Evolutionary conservation across 148 eudicot species (phyloP).

Genomic region (Amaranthus hypochondriacus): DNA sequence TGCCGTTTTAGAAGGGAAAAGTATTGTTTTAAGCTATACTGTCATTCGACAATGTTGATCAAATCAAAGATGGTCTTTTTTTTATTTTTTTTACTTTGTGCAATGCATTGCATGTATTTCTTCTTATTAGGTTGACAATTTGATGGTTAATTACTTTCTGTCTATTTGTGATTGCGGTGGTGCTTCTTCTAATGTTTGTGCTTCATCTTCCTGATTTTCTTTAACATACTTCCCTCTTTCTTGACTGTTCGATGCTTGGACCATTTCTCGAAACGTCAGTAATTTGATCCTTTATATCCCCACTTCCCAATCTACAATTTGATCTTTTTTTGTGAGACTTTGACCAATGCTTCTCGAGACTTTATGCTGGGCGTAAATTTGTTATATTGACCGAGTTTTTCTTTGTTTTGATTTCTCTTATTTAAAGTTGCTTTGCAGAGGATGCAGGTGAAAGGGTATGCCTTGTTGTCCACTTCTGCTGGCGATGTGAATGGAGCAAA

Average conservation of each 20-base stretch:
- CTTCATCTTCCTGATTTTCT: no score
- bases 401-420: not conserved
- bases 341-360: not conserved
- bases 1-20: not conserved
- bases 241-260: not conserved
- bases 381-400: not conserved
- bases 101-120: not conserved
- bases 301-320: not conserved
- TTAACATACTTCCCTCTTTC: not conserved
- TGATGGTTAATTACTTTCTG: not conserved
- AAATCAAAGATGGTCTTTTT: no score
- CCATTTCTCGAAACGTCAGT: not conserved
- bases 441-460: conserved; percentile 44
- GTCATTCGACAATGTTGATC: no score
- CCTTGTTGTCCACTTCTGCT: conserved; percentile 48
- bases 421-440: conserved; percentile 34
- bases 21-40: no score
- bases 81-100: not conserved
- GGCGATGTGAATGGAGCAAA: conserved; percentile 39
- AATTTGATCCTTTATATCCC: not conserved
- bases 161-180: not conserved
- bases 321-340: not conserved
- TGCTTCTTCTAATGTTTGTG: not conserved
- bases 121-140: not conserved
- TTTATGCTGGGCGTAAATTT: not conserved